These are phyloP conservation scores for Bothia castanella DNA, from an alignment of 1,284 basidiomycete species.

Conservation along the genomic window DNA sequence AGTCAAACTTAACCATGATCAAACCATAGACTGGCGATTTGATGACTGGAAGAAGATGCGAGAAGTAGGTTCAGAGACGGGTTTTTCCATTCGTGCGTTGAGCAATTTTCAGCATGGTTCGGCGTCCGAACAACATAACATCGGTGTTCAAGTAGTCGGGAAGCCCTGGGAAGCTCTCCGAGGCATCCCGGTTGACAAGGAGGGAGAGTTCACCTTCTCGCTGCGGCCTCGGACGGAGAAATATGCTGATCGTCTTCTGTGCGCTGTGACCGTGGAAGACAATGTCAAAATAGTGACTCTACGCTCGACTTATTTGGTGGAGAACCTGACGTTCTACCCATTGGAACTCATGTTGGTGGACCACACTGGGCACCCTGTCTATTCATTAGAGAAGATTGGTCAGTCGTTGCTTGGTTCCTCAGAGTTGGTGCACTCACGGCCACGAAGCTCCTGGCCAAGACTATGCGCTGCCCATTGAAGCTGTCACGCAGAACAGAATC, in stretches of 20 bases:
- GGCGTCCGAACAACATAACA: constrained; percentile 74
- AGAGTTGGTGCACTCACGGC: constrained; percentile 3
- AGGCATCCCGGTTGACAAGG: constrained; percentile 88
- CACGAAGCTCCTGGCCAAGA: constrained; percentile 75
- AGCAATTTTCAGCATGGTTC: constrained; percentile 64
- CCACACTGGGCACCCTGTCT: constrained; percentile 76
- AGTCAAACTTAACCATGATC: constrained; percentile 65
- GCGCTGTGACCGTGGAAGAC: constrained; percentile 87
- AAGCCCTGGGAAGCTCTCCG: constrained; percentile 91
- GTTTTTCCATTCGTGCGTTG: constrained; percentile 3
- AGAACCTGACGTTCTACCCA: constrained; percentile 91
- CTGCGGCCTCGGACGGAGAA: constrained; percentile 78
- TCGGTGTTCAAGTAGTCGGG: constrained; percentile 81
- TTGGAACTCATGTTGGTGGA: constrained; percentile 92
- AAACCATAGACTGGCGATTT: constrained; percentile 92
- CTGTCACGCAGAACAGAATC: constrained; percentile 81
- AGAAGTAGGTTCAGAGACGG: constrained; percentile 56
- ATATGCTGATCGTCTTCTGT: constrained; percentile 80
- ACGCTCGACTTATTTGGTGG: constrained; percentile 89
- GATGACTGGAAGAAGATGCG: constrained; percentile 95
- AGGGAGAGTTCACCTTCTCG: constrained; percentile 89
- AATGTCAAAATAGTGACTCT: constrained; percentile 96
- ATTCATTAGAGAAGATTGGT: constrained; percentile 84
- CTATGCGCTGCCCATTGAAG: constrained; percentile 89
- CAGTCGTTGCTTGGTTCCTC: constrained; percentile 27